Percentiles rank a stretch among this genome's conserved stretches.
Conservation (phyloP, 2,329 filamentous ascomycete genomes). For the Phialocephala subalpina region DNA sequence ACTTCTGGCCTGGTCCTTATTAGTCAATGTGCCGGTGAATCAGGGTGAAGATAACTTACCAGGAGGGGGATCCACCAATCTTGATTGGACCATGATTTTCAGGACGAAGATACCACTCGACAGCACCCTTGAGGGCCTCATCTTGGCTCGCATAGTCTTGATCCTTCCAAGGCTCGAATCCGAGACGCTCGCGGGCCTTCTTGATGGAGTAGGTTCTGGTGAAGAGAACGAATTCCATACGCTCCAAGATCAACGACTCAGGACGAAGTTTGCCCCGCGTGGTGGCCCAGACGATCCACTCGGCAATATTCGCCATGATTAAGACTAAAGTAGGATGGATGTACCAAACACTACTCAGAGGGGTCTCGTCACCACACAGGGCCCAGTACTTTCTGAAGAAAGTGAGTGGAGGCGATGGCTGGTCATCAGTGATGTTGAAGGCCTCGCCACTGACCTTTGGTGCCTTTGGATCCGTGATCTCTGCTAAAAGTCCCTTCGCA, state of each 20-base stretch:
- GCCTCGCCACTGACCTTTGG: constrained; percentile 34
- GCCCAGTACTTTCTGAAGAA: constrained; percentile 36
- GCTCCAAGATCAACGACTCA: constrained; percentile 28
- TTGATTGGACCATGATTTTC: constrained; percentile 33
- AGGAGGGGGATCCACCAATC: constrained; percentile 18
- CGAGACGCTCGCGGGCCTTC: constrained; percentile 31
- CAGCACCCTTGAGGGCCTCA: constrained; percentile 31
- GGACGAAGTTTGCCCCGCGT: constrained; percentile 33
- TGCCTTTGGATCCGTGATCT: constrained; percentile 25
- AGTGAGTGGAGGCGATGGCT: constrained; percentile 30
- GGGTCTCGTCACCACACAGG: constrained; percentile 32
- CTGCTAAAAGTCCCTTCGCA: constrained; percentile 45
- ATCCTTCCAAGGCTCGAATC: constrained; percentile 33
- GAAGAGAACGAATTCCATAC: constrained; percentile 37
- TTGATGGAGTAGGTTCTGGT: constrained; percentile 36
- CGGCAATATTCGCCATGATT: constrained; percentile 32
- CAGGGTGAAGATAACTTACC: constrained; percentile 13
- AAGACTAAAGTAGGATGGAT: constrained; percentile 32
- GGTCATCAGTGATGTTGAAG: constrained; percentile 37
- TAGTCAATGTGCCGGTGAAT: background rate
- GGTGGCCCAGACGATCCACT: constrained; percentile 31
- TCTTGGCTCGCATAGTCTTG: constrained; percentile 32
- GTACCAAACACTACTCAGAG: constrained; percentile 31
- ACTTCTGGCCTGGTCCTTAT: constrained; percentile 25
- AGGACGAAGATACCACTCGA: constrained; percentile 33